phyloP scores from a whole-genome alignment of 495 filamentous ascomycete genomes.

The Talaromyces borbonicus region DNA sequence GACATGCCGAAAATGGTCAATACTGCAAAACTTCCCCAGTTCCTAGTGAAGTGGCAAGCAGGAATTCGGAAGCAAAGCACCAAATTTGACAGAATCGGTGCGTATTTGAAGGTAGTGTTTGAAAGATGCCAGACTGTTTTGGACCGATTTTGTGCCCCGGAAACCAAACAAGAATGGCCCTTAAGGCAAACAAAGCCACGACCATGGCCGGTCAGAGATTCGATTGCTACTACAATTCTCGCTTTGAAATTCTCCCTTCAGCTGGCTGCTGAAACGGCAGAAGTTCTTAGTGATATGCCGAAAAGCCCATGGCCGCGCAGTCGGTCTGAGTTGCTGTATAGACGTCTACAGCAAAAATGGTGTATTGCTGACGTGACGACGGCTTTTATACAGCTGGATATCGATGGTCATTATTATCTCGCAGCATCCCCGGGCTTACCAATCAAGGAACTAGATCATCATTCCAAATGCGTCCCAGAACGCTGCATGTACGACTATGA shows the following conservation, averaged over 20 bases:
- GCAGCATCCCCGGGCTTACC: not conserved
- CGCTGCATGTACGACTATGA: slow-evolving; percentile 4
- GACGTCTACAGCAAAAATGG: slow-evolving; percentile 4
- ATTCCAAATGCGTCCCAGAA: not conserved
- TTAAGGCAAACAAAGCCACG: not conserved
- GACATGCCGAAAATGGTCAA: not conserved
- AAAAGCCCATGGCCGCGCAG: not conserved
- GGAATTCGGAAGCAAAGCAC: not conserved
- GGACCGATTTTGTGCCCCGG: not conserved
- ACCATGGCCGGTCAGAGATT: slow-evolving; percentile 2
- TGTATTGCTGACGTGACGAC: slow-evolving; percentile 3
- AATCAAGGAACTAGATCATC: not conserved
- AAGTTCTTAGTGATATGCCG: not conserved
- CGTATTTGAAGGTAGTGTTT: not conserved
- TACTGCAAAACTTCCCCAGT: not conserved
- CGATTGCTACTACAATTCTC: not conserved
- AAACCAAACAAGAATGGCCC: not conserved
- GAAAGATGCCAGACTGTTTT: not conserved
- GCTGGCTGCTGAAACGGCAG: not conserved
- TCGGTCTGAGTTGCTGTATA: not conserved
- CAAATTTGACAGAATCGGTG: not conserved
- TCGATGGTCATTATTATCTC: slow-evolving; percentile 5
- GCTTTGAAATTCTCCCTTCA: not conserved
- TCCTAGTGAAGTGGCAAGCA: not conserved
- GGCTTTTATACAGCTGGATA: not conserved